Conservation (phyloP, 2,329 filamentous ascomycete species). For the Gnomoniopsis smithogilvyi region DNA sequence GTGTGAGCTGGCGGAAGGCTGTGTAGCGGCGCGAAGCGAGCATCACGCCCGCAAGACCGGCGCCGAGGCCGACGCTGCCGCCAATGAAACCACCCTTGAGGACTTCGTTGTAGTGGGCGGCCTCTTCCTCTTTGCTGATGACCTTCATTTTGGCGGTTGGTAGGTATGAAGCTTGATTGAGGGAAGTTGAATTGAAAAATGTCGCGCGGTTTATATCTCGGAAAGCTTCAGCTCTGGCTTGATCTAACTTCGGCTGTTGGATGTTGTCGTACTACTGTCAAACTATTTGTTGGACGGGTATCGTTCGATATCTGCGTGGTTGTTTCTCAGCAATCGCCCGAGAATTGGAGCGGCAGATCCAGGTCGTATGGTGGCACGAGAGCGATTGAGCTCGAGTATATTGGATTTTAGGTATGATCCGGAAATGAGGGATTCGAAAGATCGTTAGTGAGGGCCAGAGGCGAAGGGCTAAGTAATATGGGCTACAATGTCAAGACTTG, state of each 20-base stretch:
- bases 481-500: too few species aligned
- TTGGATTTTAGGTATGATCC: too few species aligned
- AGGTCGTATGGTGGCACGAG: not conserved
- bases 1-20: slow-evolving; percentile 72
- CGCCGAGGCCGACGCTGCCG: slow-evolving; percentile 62
- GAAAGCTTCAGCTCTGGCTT: not conserved
- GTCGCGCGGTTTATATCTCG: not conserved
- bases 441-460: too few species aligned
- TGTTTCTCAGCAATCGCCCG: not conserved
- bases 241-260: not conserved
- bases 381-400: too few species aligned
- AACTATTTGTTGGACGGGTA: not conserved
- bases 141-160: slow-evolving; percentile 73
- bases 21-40: slow-evolving; percentile 68
- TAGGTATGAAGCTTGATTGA: slow-evolving; percentile 10
- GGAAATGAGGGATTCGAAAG: too few species aligned
- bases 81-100: slow-evolving; percentile 77
- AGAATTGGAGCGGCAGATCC: not conserved
- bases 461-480: too few species aligned
- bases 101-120: slow-evolving; percentile 77
- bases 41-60: slow-evolving; percentile 67
- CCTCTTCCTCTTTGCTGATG: slow-evolving; percentile 89
- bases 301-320: not conserved
- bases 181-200: not conserved
- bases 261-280: not conserved